These are phyloP conservation scores for Geotrichum citri-aurantii DNA, from an alignment of 1,139 yeast species.

Conservation along the genomic window DNA sequence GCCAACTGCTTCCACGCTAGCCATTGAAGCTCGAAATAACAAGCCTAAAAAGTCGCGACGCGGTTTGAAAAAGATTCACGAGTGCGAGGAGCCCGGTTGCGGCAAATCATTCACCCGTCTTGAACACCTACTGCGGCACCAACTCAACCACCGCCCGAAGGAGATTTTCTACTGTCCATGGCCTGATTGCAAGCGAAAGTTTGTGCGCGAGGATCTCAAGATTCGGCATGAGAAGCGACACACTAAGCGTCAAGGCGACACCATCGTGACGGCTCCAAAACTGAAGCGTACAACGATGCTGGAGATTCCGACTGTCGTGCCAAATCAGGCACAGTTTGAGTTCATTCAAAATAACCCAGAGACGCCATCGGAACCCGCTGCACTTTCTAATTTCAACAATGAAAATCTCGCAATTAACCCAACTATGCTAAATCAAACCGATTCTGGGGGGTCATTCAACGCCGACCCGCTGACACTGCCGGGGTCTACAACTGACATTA, in stretches of 20 bases:
- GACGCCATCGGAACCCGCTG: neutral
- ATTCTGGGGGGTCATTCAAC: neutral
- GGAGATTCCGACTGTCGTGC: neutral
- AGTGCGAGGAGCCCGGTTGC: constrained; percentile 50
- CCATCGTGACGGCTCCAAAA: neutral
- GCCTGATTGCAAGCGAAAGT: constrained; percentile 15
- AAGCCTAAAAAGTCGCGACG: constrained; percentile 28
- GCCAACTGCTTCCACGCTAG: neutral
- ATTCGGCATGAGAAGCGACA: constrained; percentile 17
- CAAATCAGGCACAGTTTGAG: neutral
- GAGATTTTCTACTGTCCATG: constrained; percentile 16
- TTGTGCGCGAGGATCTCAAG: constrained; percentile 18
- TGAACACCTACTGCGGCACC: constrained; percentile 35
- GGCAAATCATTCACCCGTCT: constrained; percentile 56
- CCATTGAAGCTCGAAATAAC: neutral
- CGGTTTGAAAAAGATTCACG: constrained; percentile 33
- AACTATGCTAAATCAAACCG: neutral
- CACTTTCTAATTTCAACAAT: neutral
- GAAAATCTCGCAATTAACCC: neutral
- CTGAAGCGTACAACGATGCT: neutral
- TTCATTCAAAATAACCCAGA: neutral
- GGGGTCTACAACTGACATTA: constrained; percentile 23
- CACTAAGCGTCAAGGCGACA: neutral
- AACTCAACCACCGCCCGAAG: constrained; percentile 18
- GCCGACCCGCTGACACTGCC: neutral